A percentile compares a stretch with the other conserved stretches of the same genome.
These are phyloP conservation scores for Paraphoma chrysanthemicola DNA, from an alignment of 2,329 filamentous ascomycete species.

Conservation along the genomic window DNA sequence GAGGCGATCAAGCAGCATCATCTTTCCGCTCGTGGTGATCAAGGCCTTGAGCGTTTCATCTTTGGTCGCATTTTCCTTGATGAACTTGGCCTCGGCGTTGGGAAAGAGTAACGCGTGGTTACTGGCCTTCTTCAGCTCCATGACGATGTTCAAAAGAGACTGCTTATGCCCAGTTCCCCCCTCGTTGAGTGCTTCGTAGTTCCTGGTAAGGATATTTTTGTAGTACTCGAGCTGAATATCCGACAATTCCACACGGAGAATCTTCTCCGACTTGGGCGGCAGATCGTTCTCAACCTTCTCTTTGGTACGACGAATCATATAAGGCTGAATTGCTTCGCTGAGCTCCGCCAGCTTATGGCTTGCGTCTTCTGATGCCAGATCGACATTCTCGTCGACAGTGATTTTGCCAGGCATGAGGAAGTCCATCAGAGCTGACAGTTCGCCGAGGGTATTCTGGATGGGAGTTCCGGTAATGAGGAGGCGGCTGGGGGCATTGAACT, in stretches of 20 bases:
- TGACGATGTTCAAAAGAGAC: conserved; percentile 96
- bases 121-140: conserved; percentile 99
- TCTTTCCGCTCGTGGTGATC: conserved; percentile 97
- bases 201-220: conserved; percentile 97
- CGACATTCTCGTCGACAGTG: conserved; percentile 88
- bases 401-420: conserved; percentile 97
- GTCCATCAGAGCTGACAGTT: conserved; percentile 90
- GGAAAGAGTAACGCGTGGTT: conserved; percentile 99
- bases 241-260: conserved; percentile 95
- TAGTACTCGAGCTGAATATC: conserved; percentile 98
- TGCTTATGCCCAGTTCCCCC: conserved; percentile 91
- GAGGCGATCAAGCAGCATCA: conserved; percentile 98
- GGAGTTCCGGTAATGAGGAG: conserved; percentile 96
- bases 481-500: conserved; percentile 86
- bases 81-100: conserved; percentile 87
- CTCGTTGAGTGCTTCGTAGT: conserved; percentile 92
- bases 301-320: conserved; percentile 94
- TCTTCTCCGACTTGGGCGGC: conserved; percentile 97
- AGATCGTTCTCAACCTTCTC: conserved; percentile 97
- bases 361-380: conserved; percentile 79
- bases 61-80: conserved; percentile 79
- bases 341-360: conserved; percentile 87
- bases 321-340: conserved; percentile 87
- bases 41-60: conserved; percentile 92
- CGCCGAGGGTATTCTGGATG: conserved; percentile 94